A percentile compares a stretch with the other conserved stretches of the same genome.
These are phyloP conservation scores for Meripilus lineatus DNA, from an alignment of 1,284 basidiomycete species.

Conservation along the genomic window DNA sequence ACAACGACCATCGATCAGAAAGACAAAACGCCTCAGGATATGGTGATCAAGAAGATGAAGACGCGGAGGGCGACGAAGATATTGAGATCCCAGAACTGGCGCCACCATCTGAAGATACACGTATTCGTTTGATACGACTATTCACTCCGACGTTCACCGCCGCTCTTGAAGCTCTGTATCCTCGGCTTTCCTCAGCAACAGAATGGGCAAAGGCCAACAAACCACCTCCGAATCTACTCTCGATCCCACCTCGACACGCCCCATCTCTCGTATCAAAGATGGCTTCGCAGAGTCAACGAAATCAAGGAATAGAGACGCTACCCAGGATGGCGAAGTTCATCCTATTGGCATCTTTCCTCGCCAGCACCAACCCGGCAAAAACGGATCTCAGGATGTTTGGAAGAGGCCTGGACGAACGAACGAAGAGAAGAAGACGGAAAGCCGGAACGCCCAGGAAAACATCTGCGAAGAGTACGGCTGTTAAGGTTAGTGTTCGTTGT, in stretches of 20 bases:
- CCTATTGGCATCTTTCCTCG: slow-evolving; percentile 78
- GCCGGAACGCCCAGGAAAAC: slow-evolving; percentile 36
- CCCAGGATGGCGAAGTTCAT: slow-evolving; percentile 70
- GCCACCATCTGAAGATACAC: slow-evolving; percentile 49
- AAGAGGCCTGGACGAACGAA: slow-evolving; percentile 61
- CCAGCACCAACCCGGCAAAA: slow-evolving; percentile 82
- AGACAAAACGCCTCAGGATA: background rate
- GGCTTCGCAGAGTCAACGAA: no score
- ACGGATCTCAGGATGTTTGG: slow-evolving; percentile 83
- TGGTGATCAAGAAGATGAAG: slow-evolving; percentile 1
- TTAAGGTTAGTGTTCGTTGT: slow-evolving; percentile 39
- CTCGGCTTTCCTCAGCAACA: slow-evolving; percentile 54
- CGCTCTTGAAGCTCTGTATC: slow-evolving; percentile 62
- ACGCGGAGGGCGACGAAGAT: slow-evolving; percentile 12
- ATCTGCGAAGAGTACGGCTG: slow-evolving; percentile 32
- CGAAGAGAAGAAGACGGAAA: slow-evolving; percentile 49
- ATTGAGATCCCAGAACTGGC: slow-evolving; percentile 23
- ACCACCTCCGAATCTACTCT: slow-evolving; percentile 33
- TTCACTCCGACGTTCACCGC: slow-evolving; percentile 56
- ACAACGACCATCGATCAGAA: background rate
- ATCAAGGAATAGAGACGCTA: slow-evolving; percentile 27
- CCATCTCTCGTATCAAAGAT: background rate
- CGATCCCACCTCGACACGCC: slow-evolving; percentile 13
- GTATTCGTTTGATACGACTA: slow-evolving; percentile 54
- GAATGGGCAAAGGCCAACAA: slow-evolving; percentile 52